Conservation (phyloP, 257 asterid genomes). For the Solanum chiquidenum region DNA sequence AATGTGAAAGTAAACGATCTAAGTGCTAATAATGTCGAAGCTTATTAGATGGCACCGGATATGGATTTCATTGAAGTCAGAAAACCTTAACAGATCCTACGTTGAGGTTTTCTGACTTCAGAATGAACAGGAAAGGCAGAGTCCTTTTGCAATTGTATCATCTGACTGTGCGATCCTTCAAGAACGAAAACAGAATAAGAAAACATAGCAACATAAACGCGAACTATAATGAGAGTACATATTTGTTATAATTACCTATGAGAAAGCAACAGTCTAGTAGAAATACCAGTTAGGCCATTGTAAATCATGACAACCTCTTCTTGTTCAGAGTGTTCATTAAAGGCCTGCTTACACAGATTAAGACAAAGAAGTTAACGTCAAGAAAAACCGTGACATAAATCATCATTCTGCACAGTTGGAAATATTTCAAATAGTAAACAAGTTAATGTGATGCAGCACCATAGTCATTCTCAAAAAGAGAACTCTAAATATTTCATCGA, state of each 20-base stretch:
- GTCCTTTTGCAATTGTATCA: background rate
- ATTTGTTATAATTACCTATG: background rate
- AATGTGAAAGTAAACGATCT: background rate
- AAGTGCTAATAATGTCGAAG: background rate
- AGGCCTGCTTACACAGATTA: background rate
- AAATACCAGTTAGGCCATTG: background rate
- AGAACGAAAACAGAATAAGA: background rate
- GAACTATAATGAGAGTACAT: background rate
- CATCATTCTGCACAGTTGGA: background rate
- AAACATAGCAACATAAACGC: background rate
- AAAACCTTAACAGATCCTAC: background rate
- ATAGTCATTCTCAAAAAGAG: background rate
- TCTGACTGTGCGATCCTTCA: background rate
- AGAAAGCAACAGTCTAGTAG: background rate
- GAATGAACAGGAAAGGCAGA: background rate
- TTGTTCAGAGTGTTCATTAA: background rate
- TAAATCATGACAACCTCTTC: background rate
- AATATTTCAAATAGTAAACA: background rate
- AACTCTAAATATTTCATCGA: background rate
- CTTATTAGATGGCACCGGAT: background rate
- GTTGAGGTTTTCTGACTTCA: background rate
- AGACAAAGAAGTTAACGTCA: background rate
- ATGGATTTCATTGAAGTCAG: background rate
- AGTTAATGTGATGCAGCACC: background rate
- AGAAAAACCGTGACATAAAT: background rate